Conservation (phyloP, 169 alveolate genomes). For the Cytauxzoon felis region DNA sequence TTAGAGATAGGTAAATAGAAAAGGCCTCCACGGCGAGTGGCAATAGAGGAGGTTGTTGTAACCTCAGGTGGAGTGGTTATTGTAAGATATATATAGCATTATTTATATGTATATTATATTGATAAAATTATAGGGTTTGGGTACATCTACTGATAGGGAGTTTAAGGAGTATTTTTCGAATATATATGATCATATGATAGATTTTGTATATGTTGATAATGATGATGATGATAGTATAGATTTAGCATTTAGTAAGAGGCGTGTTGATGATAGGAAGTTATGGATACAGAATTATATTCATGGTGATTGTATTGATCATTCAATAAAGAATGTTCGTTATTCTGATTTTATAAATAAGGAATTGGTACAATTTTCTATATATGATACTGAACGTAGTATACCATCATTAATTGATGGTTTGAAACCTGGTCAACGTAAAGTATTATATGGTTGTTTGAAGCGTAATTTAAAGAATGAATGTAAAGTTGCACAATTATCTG, state of each 20-base stretch:
- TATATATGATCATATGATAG: conserved; percentile 88
- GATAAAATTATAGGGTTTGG: conserved; percentile 85
- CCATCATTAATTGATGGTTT: conserved; percentile 98
- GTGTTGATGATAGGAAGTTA: conserved; percentile 96
- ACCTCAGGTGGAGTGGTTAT: too few species aligned
- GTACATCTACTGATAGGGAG: conserved; percentile 97
- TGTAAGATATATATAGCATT: too few species aligned
- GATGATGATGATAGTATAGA: conserved; percentile 95
- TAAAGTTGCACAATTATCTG: conserved; percentile 92
- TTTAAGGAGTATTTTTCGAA: conserved; percentile 98
- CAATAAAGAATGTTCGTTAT: conserved; percentile 75
- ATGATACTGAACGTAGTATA: conserved; percentile 95
- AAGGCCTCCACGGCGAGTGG: too few species aligned
- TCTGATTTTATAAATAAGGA: conserved; percentile 97
- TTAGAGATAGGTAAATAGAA: too few species aligned
- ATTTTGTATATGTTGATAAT: conserved; percentile 81
- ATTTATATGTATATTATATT: background rate
- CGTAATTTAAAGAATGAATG: conserved; percentile 91
- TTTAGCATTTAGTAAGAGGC: conserved; percentile 95
- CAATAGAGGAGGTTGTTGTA: too few species aligned
- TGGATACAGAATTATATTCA: conserved; percentile 81
- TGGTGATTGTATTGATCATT: conserved; percentile 69
- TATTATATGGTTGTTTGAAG: conserved; percentile 94
- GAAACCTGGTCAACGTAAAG: conserved; percentile 99
- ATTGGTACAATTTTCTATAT: conserved; percentile 94